phyloP scores from a whole-genome alignment of 768 basidiomycete species.

The Panus rudis region DNA sequence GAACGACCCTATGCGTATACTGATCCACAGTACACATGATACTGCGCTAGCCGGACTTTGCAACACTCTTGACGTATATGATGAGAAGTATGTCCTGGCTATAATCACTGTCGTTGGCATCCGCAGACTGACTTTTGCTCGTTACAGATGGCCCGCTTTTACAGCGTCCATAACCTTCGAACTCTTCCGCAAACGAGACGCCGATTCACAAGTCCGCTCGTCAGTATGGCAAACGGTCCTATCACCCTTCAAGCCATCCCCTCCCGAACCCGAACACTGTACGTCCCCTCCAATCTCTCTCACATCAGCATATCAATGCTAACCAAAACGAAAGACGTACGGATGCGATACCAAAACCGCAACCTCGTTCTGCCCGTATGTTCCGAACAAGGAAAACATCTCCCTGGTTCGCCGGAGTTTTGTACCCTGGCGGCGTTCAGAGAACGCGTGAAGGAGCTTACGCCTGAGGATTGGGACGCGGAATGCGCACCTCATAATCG shows the following conservation, averaged over 20 bases:
- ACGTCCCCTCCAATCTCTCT: too few relatives aligned
- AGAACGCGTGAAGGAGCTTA: conserved; percentile 54
- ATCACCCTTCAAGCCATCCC: conserved; percentile 27
- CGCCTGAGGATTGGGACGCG: conserved; percentile 55
- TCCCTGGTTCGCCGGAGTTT: conserved; percentile 65
- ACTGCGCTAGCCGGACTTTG: conserved; percentile 60
- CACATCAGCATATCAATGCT: neutral
- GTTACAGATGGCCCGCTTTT: conserved; percentile 66
- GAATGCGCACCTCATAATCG: conserved; percentile 39
- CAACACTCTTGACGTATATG: conserved; percentile 63
- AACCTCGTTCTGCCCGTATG: conserved; percentile 59
- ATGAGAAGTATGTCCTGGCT: conserved; percentile 45
- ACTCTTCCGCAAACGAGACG: conserved; percentile 37
- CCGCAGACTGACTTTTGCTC: neutral
- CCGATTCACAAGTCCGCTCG: conserved; percentile 5
- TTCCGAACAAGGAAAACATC: conserved; percentile 57
- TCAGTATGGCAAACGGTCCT: conserved; percentile 33
- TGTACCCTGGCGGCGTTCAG: conserved; percentile 63
- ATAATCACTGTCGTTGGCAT: neutral
- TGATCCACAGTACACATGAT: conserved; percentile 69
- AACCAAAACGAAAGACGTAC: conserved; percentile 29
- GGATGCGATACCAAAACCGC: conserved; percentile 73
- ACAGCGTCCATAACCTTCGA: conserved; percentile 71
- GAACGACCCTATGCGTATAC: conserved; percentile 49
- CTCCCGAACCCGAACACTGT: conserved; percentile 37